These are phyloP conservation scores for Cyberlindnera saturnus DNA, from an alignment of 805 yeast species.

Conservation along the genomic window DNA sequence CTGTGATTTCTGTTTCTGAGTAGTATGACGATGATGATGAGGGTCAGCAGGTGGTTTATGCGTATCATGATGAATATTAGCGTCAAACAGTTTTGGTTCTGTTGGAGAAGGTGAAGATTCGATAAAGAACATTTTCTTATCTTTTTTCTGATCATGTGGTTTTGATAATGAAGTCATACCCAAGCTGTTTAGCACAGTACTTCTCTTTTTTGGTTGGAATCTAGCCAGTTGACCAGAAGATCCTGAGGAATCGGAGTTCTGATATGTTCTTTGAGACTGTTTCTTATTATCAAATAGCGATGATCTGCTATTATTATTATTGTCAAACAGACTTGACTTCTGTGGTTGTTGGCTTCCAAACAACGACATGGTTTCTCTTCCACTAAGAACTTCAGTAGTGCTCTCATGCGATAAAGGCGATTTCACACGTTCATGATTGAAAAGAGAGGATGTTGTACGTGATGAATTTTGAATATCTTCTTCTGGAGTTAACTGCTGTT, in stretches of 20 bases:
- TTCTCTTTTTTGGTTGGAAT: constrained; percentile 14
- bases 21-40: background rate
- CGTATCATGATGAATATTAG: constrained; percentile 2
- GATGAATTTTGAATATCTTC: background rate
- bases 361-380: constrained; percentile 5
- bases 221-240: constrained; percentile 1
- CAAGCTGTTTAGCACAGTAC: constrained; percentile 20
- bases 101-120: constrained; percentile 28
- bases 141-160: constrained; percentile 4
- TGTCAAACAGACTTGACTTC: constrained; percentile 3
- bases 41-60: background rate
- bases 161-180: constrained; percentile 21
- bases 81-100: constrained; percentile 10
- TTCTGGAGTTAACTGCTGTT: background rate
- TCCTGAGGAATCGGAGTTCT: background rate
- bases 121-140: constrained; percentile 26
- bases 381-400: constrained; percentile 7
- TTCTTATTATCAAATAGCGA: constrained; percentile 10
- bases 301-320: constrained; percentile 1
- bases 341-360: constrained; percentile 3
- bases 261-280: background rate
- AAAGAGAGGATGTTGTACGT: background rate
- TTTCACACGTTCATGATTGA: constrained; percentile 12
- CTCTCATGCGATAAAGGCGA: constrained; percentile 23
- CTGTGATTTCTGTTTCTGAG: too few species aligned